These are phyloP conservation scores for Letharia lupina DNA, from an alignment of 495 filamentous ascomycete species.

Conservation along the genomic window DNA sequence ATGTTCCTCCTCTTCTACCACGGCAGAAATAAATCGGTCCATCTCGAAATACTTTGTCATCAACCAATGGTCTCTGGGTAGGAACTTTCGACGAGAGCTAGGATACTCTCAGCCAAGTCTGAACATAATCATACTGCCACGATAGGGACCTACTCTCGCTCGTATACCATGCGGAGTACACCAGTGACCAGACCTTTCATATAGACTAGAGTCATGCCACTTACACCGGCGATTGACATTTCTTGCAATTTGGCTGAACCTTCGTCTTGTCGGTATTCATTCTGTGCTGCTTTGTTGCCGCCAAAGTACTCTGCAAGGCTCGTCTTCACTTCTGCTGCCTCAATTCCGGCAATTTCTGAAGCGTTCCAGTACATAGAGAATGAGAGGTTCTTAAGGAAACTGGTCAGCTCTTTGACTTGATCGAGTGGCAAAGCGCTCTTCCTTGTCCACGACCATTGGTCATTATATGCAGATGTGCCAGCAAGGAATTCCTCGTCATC, in stretches of 20 bases:
- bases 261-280: slow-evolving; percentile 18
- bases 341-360: slow-evolving; percentile 52
- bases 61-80: slow-evolving; percentile 79
- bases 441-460: slow-evolving; percentile 42
- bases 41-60: slow-evolving; percentile 91
- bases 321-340: slow-evolving; percentile 38
- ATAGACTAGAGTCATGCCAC: slow-evolving; percentile 69
- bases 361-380: slow-evolving; percentile 86
- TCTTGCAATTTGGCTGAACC: slow-evolving; percentile 5
- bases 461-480: slow-evolving; percentile 33
- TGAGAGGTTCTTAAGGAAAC: slow-evolving; percentile 86
- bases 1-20: slow-evolving; percentile 81
- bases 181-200: slow-evolving; percentile 74
- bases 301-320: slow-evolving; percentile 52
- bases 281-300: slow-evolving; percentile 19
- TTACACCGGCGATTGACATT: slow-evolving; percentile 44
- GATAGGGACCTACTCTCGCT: slow-evolving; percentile 58
- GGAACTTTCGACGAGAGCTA: slow-evolving; percentile 72
- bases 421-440: slow-evolving; percentile 61
- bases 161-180: slow-evolving; percentile 82
- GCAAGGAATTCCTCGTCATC: slow-evolving; percentile 68
- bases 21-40: slow-evolving; percentile 77
- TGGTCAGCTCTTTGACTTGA: slow-evolving; percentile 64
- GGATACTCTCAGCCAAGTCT: background rate
- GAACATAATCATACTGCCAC: background rate